Conservation (phyloP, 208 protist species). For the Trypanosoma caninum region DNA sequence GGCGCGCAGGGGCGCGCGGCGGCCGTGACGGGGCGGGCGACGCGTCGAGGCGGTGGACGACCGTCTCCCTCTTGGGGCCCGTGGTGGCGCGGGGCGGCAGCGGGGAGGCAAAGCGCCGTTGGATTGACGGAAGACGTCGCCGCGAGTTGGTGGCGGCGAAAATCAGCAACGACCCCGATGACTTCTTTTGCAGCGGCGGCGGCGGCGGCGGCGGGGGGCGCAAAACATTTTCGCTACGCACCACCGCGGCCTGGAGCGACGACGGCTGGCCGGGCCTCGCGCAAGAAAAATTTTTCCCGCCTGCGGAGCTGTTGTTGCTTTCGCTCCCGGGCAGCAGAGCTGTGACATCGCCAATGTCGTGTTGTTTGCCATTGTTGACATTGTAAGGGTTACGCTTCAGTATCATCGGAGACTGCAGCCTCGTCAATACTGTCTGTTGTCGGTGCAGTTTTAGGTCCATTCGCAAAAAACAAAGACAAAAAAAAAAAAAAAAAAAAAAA, state of each 20-base stretch:
- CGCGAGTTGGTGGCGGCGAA: slow-evolving; percentile 77
- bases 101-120: slow-evolving; percentile 7
- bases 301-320: no score
- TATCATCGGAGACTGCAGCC: background rate
- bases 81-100: background rate
- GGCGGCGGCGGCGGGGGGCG: slow-evolving; percentile 1
- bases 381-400: background rate
- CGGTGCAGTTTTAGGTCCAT: background rate
- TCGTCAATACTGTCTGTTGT: background rate
- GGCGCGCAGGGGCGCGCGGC: slow-evolving; percentile 10
- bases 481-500: background rate
- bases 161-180: slow-evolving; percentile 46
- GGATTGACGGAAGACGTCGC: slow-evolving; percentile 58
- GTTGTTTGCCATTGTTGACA: background rate
- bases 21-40: slow-evolving; percentile 51
- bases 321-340: no score
- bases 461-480: background rate
- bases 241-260: background rate
- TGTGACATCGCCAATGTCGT: background rate
- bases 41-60: slow-evolving; percentile 36
- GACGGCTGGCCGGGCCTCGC: no score
- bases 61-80: slow-evolving; percentile 21
- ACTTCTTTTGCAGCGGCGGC: background rate
- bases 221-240: no score
- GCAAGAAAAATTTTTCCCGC: no score